Conservation (phyloP, 2,329 filamentous ascomycete genomes). For the Onygenales sp. region DNA sequence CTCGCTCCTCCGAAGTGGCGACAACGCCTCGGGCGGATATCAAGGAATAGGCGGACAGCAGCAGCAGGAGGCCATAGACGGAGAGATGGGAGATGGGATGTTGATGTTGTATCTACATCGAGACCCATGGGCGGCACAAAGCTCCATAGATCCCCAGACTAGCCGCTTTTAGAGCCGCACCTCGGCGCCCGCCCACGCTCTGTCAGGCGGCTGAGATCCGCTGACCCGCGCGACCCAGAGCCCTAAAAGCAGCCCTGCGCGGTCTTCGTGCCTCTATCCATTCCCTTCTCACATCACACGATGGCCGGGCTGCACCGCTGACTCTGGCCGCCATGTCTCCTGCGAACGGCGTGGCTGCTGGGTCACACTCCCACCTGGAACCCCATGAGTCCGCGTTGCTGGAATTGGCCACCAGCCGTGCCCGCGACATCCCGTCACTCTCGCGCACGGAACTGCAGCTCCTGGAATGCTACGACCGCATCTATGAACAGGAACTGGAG, state of each 20-base stretch:
- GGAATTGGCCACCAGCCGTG: constrained; percentile 32
- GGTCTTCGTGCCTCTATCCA: background rate
- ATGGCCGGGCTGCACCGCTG: constrained; percentile 4
- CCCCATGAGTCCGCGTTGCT: constrained; percentile 25
- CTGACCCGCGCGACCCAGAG: background rate
- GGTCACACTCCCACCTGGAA: constrained; percentile 23
- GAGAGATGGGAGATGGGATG: background rate
- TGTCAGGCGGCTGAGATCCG: background rate
- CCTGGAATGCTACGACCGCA: constrained; percentile 60
- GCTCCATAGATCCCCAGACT: background rate
- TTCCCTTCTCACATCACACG: constrained; percentile 8
- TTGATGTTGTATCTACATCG: background rate
- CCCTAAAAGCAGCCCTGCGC: background rate
- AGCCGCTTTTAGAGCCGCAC: background rate
- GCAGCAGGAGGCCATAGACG: background rate
- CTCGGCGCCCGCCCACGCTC: background rate
- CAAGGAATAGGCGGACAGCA: background rate
- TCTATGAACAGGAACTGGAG: constrained; percentile 64
- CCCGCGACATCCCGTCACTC: constrained; percentile 44
- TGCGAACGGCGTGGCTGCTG: constrained; percentile 15
- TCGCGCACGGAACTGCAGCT: constrained; percentile 58
- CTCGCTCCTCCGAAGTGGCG: constrained; percentile 28
- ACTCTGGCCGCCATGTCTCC: constrained; percentile 24
- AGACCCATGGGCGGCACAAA: background rate
- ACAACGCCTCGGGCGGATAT: constrained; percentile 13